Evolutionary conservation across 1,284 basidiomycete genomes (phyloP), one percentile per base, ranked within the genome.

Genomic region (Pyrrhoderma noxium): DNA sequence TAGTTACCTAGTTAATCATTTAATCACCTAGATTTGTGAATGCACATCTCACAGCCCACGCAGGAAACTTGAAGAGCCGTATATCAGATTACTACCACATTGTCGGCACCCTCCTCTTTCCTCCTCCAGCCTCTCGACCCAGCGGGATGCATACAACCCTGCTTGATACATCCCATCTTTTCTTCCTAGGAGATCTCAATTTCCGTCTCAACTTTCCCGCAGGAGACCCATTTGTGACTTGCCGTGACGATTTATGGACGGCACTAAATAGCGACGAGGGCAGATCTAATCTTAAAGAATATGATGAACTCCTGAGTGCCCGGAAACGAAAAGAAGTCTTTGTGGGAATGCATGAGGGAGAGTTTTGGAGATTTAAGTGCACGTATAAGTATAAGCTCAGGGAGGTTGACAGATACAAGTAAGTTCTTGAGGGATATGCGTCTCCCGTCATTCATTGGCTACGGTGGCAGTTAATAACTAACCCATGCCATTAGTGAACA

Each of bases 131-230:
- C 2, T 62, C 66, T 5, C 64, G 69, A 8, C 14, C n/a, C 8
- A 31, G 18, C 4, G 66, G 63, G 19, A 58, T 53, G 9, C 67
- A 64, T 19, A 77, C 79, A 36, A 92, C 84, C 25, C 76, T 93
- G 35, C 88, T 86, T 69, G 72, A 81, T 39, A 85, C 89, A 0
- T 89, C 89, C 7, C 89, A 94, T 62, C 74, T 92, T 1, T 92
- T 93, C 72, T 74, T 93, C 64, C 74, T 91, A 45, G 91, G 91
- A 9, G 93, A 96, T 67, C 78, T 95, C 55, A 96, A 96, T 67
- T 96, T 94, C 68, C 82, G 93, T 8, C 67, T 96, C 4, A 68
- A 73, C 8, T 62, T 82, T 18, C 81, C 85, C 2, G 64, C 63
- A 19, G 55, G 64, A 41, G 11, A 25, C 59, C 50, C 45, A 66